Base-by-base conservation (phyloP, 805 yeast genomes). In the Gaillardinia entomophila region DNA sequence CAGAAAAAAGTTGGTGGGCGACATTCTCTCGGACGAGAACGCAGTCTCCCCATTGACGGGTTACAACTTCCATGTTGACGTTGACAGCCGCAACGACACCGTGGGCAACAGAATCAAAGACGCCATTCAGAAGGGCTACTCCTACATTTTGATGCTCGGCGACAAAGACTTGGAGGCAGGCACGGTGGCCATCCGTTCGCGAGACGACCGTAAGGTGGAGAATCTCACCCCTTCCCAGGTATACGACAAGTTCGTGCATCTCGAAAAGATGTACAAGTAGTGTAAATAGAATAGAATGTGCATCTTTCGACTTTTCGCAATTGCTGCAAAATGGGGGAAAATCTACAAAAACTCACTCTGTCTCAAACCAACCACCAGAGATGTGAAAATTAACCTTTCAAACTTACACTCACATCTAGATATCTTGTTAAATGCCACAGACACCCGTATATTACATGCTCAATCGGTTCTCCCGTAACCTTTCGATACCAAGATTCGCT, bases 71-170 rank as follows among this genome's bases (percentile, higher is more conserved):
- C 72, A 73, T 45, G 84, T 84, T 17, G 96, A 89, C 46, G 60
- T 88, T 2, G 95, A 86, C 48, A 59, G 61, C 4, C 74, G 95
- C 45, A 69, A 69, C 6, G 95, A 83, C 43, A 81, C 97, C 1
- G 75, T 90, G 18, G 89, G 94, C 0, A 73, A 68, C 32, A 71
- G 96, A 46, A 79, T 88, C 32, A 82, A 83, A 47, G 92, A 86
- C 34, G 92, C 95, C 2, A 66, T 82, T 11, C 51, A 51, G 19
- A 78, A 78, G 45, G 87, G 90, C 1, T 88, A 83, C 53, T 80
- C 82, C 6, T 92, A 75, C 49, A 73, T 90, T 28, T 62, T 87
- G n/a, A 74, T 89, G 58, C 71, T 92, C 26, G 98, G 98, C 17
- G 96, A 88, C 44, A 75, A 76, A 42, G 98, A 92, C 55, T 62